Evolutionary conservation across 1,284 basidiomycete species (phyloP).

Genomic region (Amylostereum chailletii): DNA sequence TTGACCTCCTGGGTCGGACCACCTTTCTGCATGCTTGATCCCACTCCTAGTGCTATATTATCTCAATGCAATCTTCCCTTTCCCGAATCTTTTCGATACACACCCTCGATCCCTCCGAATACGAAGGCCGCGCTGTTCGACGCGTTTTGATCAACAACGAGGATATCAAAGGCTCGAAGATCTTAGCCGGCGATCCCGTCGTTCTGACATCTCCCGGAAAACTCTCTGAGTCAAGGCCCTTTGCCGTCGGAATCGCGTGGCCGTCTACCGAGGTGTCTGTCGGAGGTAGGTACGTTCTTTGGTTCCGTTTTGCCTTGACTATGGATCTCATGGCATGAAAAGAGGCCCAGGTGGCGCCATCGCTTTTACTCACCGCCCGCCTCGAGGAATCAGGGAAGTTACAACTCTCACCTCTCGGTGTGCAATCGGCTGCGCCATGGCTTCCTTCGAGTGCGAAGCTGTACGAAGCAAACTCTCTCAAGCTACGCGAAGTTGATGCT

Average conservation of each 20-base stretch:
- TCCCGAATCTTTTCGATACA: conserved; percentile 37
- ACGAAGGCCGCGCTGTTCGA: conserved; percentile 41
- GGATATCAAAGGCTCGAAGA: conserved; percentile 49
- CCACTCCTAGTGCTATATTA: no score
- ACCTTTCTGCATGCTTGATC: no score
- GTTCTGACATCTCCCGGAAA: conserved; percentile 36
- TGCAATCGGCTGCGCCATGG: conserved; percentile 18
- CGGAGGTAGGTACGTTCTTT: conserved; percentile 36
- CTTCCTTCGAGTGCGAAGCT: conserved; percentile 41
- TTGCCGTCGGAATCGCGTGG: conserved; percentile 65
- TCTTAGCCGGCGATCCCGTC: conserved; percentile 65
- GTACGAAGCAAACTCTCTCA: conserved; percentile 41
- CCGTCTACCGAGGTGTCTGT: conserved; percentile 51
- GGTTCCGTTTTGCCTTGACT: not conserved
- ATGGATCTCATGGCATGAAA: not conserved
- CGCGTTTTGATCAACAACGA: conserved; percentile 65
- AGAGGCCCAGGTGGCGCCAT: conserved; percentile 1
- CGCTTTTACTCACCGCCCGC: conserved; percentile 2
- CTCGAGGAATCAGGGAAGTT: not conserved
- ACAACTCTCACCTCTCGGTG: conserved; percentile 3
- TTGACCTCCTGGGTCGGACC: no score
- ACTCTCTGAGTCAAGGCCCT: conserved; percentile 27
- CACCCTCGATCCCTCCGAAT: conserved; percentile 27
- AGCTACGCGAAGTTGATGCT: conserved; percentile 35
- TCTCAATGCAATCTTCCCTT: conserved; percentile 8